These are phyloP conservation scores for Cyanidiococcus yangmingshanensis DNA, from an alignment of 23 red algal genomes.

Conservation along the genomic window DNA sequence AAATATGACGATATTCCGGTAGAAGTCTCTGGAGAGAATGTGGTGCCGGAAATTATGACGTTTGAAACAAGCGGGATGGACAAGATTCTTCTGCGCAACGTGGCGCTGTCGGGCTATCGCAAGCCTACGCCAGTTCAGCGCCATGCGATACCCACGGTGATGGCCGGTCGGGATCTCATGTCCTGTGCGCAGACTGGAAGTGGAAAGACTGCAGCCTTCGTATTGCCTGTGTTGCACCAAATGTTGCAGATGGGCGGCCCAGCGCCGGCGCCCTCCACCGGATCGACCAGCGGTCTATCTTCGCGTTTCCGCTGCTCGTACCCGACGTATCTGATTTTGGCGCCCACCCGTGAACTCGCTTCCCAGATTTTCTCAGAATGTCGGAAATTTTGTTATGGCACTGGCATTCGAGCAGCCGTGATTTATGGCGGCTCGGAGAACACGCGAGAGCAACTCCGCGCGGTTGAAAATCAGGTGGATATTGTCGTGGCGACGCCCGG, in stretches of 20 bases:
- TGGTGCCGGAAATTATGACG: constrained; percentile 34
- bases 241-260: constrained; percentile 79
- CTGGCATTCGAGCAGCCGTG: constrained; percentile 62
- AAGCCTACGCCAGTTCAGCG: constrained; percentile 94
- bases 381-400: constrained; percentile 81
- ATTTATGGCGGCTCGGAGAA: constrained; percentile 91
- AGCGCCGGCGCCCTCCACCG: constrained; percentile 30
- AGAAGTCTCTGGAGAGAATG: constrained; percentile 70
- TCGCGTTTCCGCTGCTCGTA: constrained; percentile 36
- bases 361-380: constrained; percentile 85
- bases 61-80: constrained; percentile 70
- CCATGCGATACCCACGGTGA: constrained; percentile 74
- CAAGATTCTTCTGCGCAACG: constrained; percentile 66
- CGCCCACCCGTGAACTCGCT: constrained; percentile 90
- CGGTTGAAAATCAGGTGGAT: constrained; percentile 76
- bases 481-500: constrained; percentile 94
- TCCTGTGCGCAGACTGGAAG: constrained; percentile 97
- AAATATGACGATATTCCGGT: constrained; percentile 99
- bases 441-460: constrained; percentile 59
- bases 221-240: constrained; percentile 78
- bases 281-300: not conserved
- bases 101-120: constrained; percentile 69
- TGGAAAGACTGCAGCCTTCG: constrained; percentile 95
- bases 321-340: constrained; percentile 74
- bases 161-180: constrained; percentile 82